Evolutionary conservation across 2,329 filamentous ascomycete genomes (phyloP).

Genomic region (Cercospora berteroae): DNA sequence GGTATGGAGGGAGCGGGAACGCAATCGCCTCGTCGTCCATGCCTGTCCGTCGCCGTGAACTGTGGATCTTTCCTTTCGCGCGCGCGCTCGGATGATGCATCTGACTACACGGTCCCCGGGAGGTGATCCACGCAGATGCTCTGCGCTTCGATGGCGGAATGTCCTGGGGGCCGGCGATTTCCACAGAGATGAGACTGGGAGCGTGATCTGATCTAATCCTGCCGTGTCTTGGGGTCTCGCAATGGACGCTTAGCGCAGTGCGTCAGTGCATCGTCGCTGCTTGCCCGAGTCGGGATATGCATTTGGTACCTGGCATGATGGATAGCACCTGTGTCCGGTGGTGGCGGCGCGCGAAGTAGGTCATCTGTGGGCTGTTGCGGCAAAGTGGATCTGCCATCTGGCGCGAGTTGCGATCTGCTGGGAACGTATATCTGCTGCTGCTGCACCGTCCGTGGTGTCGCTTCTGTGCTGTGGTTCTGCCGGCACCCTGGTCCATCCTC

Average conservation of each 20-base stretch:
- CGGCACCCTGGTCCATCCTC: conserved; percentile 20
- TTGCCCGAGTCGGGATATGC: conserved; percentile 20
- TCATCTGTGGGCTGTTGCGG: conserved; percentile 20
- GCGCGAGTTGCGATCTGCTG: conserved; percentile 22
- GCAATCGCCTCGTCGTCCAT: conserved; percentile 11
- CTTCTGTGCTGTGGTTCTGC: conserved; percentile 22
- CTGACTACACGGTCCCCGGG: not conserved
- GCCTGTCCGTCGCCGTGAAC: conserved; percentile 5
- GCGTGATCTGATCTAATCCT: conserved; percentile 10
- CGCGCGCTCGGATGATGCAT: not conserved
- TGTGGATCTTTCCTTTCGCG: conserved; percentile 5
- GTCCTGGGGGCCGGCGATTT: not conserved
- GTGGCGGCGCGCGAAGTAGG: conserved; percentile 23
- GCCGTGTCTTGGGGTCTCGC: conserved; percentile 1
- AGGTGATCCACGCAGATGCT: conserved; percentile 6
- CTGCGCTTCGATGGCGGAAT: conserved; percentile 1
- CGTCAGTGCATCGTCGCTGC: conserved; percentile 7
- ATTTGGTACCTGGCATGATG: conserved; percentile 28
- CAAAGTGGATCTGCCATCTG: conserved; percentile 21
- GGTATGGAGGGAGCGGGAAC: conserved; percentile 6
- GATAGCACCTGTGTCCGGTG: conserved; percentile 25
- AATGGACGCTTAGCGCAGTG: not conserved
- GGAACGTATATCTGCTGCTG: conserved; percentile 24
- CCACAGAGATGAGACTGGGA: not conserved
- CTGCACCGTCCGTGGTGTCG: conserved; percentile 15